These are phyloP conservation scores for Sclerotinia borealis DNA, from an alignment of 2,329 filamentous ascomycete genomes.

Conservation along the genomic window DNA sequence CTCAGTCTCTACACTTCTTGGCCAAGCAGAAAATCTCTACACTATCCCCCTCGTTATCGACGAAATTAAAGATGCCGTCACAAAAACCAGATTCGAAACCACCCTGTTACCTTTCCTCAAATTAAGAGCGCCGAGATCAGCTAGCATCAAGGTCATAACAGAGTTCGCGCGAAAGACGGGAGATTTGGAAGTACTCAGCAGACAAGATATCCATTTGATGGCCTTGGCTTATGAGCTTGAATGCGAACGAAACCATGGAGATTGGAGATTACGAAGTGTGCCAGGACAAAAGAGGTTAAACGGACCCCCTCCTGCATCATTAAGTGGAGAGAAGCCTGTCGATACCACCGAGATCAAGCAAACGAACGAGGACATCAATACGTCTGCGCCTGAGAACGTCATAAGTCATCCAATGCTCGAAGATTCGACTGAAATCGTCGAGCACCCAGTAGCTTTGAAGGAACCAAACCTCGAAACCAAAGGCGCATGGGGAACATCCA, in stretches of 20 bases:
- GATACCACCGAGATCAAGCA: constrained; percentile 7
- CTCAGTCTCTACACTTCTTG: constrained; percentile 72
- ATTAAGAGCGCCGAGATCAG: constrained; percentile 65
- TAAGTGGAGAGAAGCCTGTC: constrained; percentile 27
- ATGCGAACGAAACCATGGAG: constrained; percentile 80
- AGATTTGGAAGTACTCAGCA: constrained; percentile 80
- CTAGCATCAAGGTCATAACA: constrained; percentile 71
- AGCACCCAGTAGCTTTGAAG: not conserved
- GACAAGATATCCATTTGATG: constrained; percentile 81
- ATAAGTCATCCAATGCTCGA: no score
- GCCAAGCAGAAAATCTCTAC: constrained; percentile 68
- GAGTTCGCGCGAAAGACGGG: constrained; percentile 87
- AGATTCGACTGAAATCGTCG: not conserved
- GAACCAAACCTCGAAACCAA: constrained; percentile 18
- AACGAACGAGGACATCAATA: no score
- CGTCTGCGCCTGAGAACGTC: no score
- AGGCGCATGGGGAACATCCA: constrained; percentile 26
- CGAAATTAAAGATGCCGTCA: constrained; percentile 81
- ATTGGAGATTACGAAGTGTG: constrained; percentile 73
- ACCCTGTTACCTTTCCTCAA: constrained; percentile 80
- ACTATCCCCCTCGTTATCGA: constrained; percentile 80
- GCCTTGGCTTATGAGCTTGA: constrained; percentile 94
- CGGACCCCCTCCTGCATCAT: constrained; percentile 45
- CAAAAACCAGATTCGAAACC: constrained; percentile 74
- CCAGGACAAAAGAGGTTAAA: constrained; percentile 77